phyloP scores from a whole-genome alignment of 306 rosid genomes.

The Notholithocarpus densiflorus region DNA sequence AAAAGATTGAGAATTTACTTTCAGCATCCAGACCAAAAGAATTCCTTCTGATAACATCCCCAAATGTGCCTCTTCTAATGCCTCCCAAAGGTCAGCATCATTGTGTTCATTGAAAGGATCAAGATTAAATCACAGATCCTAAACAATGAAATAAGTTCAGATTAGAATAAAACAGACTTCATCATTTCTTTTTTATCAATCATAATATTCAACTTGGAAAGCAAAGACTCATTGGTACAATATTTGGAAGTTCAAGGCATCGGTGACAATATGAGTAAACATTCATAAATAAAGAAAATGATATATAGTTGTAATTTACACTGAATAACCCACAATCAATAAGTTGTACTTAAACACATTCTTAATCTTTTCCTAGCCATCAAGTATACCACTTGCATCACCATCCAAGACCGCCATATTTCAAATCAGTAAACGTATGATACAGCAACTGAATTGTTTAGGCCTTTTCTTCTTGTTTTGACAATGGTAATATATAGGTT shows the following conservation, averaged over 20 bases:
- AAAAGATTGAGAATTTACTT: slow-evolving; percentile 45
- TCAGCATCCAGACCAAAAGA: slow-evolving; percentile 77
- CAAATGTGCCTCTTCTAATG: slow-evolving; percentile 69
- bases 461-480: too few relatives aligned
- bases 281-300: background rate
- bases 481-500: too few relatives aligned
- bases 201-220: background rate
- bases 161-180: background rate
- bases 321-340: background rate
- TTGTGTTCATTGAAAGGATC: slow-evolving; percentile 55
- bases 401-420: too few relatives aligned
- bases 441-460: too few relatives aligned
- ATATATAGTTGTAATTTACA: background rate
- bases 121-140: slow-evolving; percentile 58
- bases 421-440: too few relatives aligned
- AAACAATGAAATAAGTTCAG: background rate
- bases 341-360: too few relatives aligned
- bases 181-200: slow-evolving; percentile 14
- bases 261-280: background rate
- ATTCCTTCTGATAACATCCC: slow-evolving; percentile 64
- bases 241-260: background rate
- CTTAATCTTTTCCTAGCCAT: too few relatives aligned
- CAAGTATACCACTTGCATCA: too few relatives aligned
- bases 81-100: slow-evolving; percentile 60
- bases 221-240: background rate